Conservation (phyloP, 441 rosid genomes). For the Populus hybrid region DNA sequence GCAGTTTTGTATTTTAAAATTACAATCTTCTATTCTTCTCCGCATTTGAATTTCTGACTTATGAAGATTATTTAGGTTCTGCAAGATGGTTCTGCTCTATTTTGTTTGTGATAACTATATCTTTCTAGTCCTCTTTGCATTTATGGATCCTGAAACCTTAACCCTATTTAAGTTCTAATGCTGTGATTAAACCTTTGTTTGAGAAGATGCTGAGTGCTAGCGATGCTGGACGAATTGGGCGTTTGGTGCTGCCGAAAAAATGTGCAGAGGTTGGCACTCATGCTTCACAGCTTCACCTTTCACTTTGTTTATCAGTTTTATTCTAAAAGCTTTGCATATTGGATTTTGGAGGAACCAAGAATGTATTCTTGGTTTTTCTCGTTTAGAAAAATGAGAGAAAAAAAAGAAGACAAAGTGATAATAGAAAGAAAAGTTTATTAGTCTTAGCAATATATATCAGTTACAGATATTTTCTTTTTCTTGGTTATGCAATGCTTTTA, state of each 20-base stretch:
- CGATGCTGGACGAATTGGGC: constrained; percentile 94
- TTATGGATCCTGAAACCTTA: constrained; percentile 38
- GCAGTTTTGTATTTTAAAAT: not conserved
- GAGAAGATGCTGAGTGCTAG: constrained; percentile 98
- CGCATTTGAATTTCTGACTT: not conserved
- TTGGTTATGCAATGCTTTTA: not conserved
- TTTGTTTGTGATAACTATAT: not conserved
- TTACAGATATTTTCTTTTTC: not conserved
- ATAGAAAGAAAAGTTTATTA: not conserved
- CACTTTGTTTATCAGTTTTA: constrained; percentile 12
- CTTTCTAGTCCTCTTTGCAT: not conserved
- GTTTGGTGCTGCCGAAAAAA: constrained; percentile 91
- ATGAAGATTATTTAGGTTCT: not conserved
- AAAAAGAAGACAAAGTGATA: not conserved
- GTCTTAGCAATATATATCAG: not conserved
- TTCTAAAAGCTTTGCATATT: constrained; percentile 3
- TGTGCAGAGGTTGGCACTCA: constrained; percentile 81
- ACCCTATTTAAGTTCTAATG: constrained; percentile 69
- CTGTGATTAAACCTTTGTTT: constrained; percentile 79
- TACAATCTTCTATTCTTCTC: not conserved
- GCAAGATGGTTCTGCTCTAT: constrained; percentile 1
- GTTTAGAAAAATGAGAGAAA: not conserved
- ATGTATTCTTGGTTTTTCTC: not conserved
- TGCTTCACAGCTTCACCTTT: constrained; percentile 9
- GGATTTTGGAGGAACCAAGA: not conserved